These are phyloP conservation scores for Hypomyces perniciosus DNA, from an alignment of 2,329 filamentous ascomycete species.

Conservation along the genomic window DNA sequence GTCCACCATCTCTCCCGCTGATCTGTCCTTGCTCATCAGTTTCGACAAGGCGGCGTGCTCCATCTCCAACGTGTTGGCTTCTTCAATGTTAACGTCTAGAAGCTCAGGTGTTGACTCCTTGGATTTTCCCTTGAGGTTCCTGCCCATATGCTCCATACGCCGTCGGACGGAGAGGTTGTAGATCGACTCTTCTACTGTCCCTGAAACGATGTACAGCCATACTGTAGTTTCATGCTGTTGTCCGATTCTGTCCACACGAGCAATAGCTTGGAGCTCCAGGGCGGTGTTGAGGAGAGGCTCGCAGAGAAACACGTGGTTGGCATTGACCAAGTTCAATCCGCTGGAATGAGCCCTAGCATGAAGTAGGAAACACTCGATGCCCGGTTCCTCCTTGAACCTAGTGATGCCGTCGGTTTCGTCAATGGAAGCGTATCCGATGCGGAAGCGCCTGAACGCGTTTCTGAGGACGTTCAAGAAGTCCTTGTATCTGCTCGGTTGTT, in stretches of 20 bases:
- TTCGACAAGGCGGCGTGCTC: slow-evolving; percentile 65
- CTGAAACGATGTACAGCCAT: slow-evolving; percentile 89
- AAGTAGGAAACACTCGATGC: slow-evolving; percentile 75
- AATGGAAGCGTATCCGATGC: slow-evolving; percentile 69
- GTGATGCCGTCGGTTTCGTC: slow-evolving; percentile 63
- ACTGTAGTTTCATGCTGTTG: slow-evolving; percentile 84
- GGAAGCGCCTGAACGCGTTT: slow-evolving; percentile 62
- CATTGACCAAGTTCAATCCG: slow-evolving; percentile 86
- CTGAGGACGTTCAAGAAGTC: slow-evolving; percentile 72
- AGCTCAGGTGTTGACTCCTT: slow-evolving; percentile 40
- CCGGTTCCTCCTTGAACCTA: slow-evolving; percentile 69
- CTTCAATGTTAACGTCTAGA: slow-evolving; percentile 62
- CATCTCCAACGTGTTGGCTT: slow-evolving; percentile 77
- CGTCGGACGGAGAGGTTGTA: slow-evolving; percentile 78
- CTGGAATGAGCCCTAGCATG: slow-evolving; percentile 85
- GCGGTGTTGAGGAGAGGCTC: slow-evolving; percentile 92
- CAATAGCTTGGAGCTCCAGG: slow-evolving; percentile 90
- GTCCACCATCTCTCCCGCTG: slow-evolving; percentile 73
- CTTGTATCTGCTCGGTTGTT: slow-evolving; percentile 44
- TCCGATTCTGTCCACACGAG: slow-evolving; percentile 89
- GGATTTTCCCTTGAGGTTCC: slow-evolving; percentile 30
- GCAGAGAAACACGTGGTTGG: slow-evolving; percentile 89
- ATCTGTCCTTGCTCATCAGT: slow-evolving; percentile 63
- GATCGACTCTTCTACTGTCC: slow-evolving; percentile 87
- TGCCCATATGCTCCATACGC: slow-evolving; percentile 69